phyloP scores from a whole-genome alignment of 164 flowering plant species.

The Kalanchoe fedtschenkoi region DNA sequence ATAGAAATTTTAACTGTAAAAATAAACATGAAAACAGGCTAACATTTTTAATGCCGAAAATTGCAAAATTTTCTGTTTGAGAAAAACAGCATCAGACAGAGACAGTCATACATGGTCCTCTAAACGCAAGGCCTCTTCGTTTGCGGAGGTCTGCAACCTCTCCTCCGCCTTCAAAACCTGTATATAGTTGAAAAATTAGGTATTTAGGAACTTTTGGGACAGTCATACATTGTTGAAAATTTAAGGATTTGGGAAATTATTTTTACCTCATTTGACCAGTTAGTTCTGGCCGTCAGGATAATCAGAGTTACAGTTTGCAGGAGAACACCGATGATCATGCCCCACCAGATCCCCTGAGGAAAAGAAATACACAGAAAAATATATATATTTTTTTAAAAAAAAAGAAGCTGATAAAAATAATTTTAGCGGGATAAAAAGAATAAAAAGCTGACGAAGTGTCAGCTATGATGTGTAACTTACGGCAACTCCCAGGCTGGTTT shows the following conservation, averaged over 20 bases:
- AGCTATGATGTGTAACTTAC: conserved; percentile 34
- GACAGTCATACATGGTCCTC: conserved; percentile 7
- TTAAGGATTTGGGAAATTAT: not conserved
- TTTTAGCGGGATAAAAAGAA: no score
- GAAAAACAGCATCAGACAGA: not conserved
- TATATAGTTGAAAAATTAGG: not conserved
- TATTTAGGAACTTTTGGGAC: not conserved
- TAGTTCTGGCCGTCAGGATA: conserved; percentile 49
- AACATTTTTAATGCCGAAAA: no score
- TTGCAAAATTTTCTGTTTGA: no score
- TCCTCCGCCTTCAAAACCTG: conserved; percentile 46
- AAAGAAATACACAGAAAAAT: not conserved
- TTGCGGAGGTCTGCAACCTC: conserved; percentile 29
- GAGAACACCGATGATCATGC: conserved; percentile 57
- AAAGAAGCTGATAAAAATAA: no score
- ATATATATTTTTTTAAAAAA: not conserved
- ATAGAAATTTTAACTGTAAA: no score
- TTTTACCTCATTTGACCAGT: conserved; percentile 54
- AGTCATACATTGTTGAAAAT: not conserved
- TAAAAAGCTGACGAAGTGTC: no score
- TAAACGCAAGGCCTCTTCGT: conserved; percentile 17
- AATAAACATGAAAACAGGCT: no score
- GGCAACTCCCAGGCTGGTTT: conserved; percentile 46
- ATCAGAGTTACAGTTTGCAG: conserved; percentile 49
- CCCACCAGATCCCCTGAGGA: conserved; percentile 86